A percentile compares a stretch with the other conserved stretches of the same genome.
Conservation (phyloP, 2,329 filamentous ascomycete species). For the Fusarium papillatum region DNA sequence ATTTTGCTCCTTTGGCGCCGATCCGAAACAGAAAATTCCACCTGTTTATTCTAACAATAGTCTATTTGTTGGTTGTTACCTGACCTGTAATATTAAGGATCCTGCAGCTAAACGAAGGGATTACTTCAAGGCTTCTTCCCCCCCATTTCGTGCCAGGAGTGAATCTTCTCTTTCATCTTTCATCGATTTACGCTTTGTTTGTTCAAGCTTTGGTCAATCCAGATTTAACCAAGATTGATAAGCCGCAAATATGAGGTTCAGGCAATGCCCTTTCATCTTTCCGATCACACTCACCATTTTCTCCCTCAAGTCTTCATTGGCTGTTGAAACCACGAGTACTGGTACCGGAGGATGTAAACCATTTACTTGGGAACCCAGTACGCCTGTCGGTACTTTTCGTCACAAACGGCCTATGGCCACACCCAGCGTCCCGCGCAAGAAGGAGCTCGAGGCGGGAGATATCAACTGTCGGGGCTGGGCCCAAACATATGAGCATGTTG, state of each 20-base stretch:
- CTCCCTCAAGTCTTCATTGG: neutral
- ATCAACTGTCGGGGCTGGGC: neutral
- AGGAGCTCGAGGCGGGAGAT: neutral
- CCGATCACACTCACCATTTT: neutral
- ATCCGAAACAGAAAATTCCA: neutral
- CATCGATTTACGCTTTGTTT: neutral
- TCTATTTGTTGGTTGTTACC: neutral
- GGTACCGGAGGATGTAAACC: neutral
- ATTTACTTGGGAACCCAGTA: neutral
- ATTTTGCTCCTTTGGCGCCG: neutral
- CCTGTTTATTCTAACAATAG: neutral
- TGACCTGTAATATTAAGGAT: neutral
- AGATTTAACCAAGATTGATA: neutral
- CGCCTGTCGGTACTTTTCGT: neutral
- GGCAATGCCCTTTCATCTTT: neutral
- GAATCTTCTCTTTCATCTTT: neutral
- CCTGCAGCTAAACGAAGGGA: neutral
- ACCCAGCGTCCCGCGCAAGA: neutral
- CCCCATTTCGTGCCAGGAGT: neutral
- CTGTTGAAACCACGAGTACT: neutral
- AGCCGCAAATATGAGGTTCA: neutral
- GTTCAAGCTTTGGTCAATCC: neutral
- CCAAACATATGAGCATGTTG: neutral
- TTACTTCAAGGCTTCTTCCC: neutral
- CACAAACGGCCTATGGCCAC: neutral